These are phyloP conservation scores for Pilobolus umbonatus DNA, from an alignment of 192 early-diverging fungal genomes.

Conservation along the genomic window DNA sequence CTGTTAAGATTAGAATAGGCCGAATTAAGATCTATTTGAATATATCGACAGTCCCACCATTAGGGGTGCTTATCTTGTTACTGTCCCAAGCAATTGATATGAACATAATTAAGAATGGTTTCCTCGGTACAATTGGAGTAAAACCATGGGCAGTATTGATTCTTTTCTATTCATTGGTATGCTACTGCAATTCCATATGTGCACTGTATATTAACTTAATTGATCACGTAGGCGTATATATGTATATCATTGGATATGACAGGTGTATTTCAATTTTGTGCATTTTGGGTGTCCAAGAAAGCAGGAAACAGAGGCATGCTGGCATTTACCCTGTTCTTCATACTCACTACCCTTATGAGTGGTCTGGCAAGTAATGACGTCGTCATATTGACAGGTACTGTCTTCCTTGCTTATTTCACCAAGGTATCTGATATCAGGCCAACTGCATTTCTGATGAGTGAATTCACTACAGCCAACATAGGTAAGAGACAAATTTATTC, in stretches of 20 bases:
- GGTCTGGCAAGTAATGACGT: conserved; percentile 79
- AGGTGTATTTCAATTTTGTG: conserved; percentile 70
- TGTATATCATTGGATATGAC: conserved; percentile 82
- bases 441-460: conserved; percentile 68
- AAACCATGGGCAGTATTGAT: conserved; percentile 81
- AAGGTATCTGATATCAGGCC: conserved; percentile 56
- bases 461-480: conserved; percentile 73
- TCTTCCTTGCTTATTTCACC: conserved; percentile 74
- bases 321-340: conserved; percentile 66
- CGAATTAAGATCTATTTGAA: conserved; percentile 41
- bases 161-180: conserved; percentile 70
- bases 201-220: background rate
- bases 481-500: conserved; percentile 28
- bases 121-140: conserved; percentile 56
- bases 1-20: conserved; percentile 43
- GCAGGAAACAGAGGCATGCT: conserved; percentile 53
- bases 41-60: conserved; percentile 65
- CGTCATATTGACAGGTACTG: conserved; percentile 74
- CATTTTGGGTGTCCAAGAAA: conserved; percentile 66
- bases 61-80: conserved; percentile 66
- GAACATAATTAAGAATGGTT: conserved; percentile 40
- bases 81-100: conserved; percentile 49
- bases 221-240: conserved; percentile 60
- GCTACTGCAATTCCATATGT: background rate
- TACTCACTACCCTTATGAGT: conserved; percentile 69